Evolutionary conservation across 2,329 filamentous ascomycete genomes (phyloP), one percentile per base, ranked within the genome.

Genomic region (Phaeomoniella chlamydospora): DNA sequence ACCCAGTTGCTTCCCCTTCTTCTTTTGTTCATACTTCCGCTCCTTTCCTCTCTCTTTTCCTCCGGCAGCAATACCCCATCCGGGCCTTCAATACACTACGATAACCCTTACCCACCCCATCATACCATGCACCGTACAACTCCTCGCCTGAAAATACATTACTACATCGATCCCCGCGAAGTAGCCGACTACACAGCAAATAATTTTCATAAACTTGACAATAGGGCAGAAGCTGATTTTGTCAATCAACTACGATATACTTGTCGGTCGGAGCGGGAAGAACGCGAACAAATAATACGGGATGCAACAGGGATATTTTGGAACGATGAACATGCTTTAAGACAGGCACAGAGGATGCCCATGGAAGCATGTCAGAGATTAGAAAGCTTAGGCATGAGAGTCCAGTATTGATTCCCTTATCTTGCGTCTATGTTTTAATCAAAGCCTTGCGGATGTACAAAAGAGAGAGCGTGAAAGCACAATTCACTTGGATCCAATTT

Each of bases 261-360:
- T 50, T 98, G 90, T 59, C 79, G 88, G 43, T 65, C 65, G 37
- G 87, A 98, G 61, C 62, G 73, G 42, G 60, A 70, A 33, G 63
- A 70, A 35, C 71, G 78, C 56, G 70, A 76, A 51, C 67, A 75
- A 43, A 64, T 86, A 57, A 65, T 77, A 42, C 76, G 93, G 43
- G 78, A 83, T 33, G 86, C 87, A 0, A 75, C 81, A 47, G 87
- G 87, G 3, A 94, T 86, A 80, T 85, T 94, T 51, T 86, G 75
- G 55, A 74, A 77, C 37, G 85, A 94, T 49, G 67, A 75, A 36
- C 77, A 78, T 42, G 86, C 85, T 64, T 74, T 93, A 74, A 72
- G 77, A 41, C 58, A 74, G 39, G 87, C 87, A 18, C 61, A 68
- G 40, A 60, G 60, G 15, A 67, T 78, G 66, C 62, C 70, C 32